phyloP scores from a whole-genome alignment of 2,329 filamentous ascomycete genomes.

The Hyphodiscus sp. region DNA sequence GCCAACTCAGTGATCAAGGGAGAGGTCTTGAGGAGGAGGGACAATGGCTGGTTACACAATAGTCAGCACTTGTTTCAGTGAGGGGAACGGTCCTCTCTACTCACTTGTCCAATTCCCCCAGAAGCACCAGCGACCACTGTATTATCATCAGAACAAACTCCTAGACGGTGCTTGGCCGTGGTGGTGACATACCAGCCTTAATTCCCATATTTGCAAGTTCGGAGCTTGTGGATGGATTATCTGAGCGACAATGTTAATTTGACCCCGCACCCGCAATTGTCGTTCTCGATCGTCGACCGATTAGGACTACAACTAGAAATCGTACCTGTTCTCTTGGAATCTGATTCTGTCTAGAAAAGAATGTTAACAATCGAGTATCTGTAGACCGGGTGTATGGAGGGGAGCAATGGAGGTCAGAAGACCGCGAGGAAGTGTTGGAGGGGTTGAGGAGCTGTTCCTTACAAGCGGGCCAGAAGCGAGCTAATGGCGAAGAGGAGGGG shows the following conservation, averaged over 20 bases:
- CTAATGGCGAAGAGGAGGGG: neutral
- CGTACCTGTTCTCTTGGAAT: neutral
- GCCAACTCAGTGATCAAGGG: conserved; percentile 86
- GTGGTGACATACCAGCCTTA: conserved; percentile 48
- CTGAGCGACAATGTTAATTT: neutral
- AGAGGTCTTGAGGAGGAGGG: conserved; percentile 87
- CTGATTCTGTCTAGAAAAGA: neutral
- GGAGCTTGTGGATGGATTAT: neutral
- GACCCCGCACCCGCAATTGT: conserved; percentile 22
- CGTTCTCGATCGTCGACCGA: neutral
- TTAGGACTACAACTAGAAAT: neutral
- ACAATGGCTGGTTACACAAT: conserved; percentile 64
- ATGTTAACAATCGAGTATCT: neutral
- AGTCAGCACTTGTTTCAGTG: conserved; percentile 8
- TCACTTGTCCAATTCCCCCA: conserved; percentile 96
- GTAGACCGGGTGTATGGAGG: neutral
- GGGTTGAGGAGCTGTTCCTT: conserved; percentile 6
- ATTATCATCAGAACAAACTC: conserved; percentile 5
- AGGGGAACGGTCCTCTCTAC: conserved; percentile 1
- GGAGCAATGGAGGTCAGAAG: conserved; percentile 3
- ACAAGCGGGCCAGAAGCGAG: neutral
- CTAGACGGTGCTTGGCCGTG: neutral
- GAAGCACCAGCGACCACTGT: conserved; percentile 86
- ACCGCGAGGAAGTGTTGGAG: conserved; percentile 13
- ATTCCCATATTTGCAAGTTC: conserved; percentile 41